Base-by-base conservation (phyloP, 129 eudicot genomes). In the Lactuca saligna region DNA sequence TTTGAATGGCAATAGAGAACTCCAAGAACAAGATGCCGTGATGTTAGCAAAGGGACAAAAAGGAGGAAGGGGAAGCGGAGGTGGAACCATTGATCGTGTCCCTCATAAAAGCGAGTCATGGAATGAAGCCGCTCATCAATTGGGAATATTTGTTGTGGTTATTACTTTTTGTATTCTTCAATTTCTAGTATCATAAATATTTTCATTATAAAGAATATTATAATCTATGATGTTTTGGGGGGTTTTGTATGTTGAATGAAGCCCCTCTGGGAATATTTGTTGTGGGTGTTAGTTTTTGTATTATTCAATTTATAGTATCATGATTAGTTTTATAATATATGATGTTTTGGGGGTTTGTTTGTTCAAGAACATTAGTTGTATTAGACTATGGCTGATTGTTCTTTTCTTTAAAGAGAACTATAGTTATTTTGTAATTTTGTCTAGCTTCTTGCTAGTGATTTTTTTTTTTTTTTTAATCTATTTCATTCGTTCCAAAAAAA, bases 51-150 rank as follows among this genome's bases (percentile, higher is more conserved):
- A 39, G 63, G 80, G 70, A 29, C 53, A 51, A 4, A 51, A 25
- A 8, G 80, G 80, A 0, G 80, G 80, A 15, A 53, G 57, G 35
- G 80, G 75, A 61, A 68, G 69, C 17, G 57, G 75, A 25, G 80
- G 80, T n/a, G 80, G 80, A 60, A 50, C 69, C 34, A 75, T 68
- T 12, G 61, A 75, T 61, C 70, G 62, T 15, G 39, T 33, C 2
- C 80, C 80, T 61, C 64, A 63, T 75, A 68, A 68, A 41, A 75
- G 34, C 15, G 15, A 59, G 29, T 42, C 69, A 61, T 5, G 29
- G 0, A 17, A 7, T 16, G 54, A 69, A 75, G 56, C 32, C 15
- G 57, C 56, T 31, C 25, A 41, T 76, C 65, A 14, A 38, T 7
- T 51, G 31, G 9, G 42, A 15, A 17, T 10, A 39, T 50, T 61